Conservation (phyloP, 495 filamentous ascomycete genomes). For the Xylaria palmicola region DNA sequence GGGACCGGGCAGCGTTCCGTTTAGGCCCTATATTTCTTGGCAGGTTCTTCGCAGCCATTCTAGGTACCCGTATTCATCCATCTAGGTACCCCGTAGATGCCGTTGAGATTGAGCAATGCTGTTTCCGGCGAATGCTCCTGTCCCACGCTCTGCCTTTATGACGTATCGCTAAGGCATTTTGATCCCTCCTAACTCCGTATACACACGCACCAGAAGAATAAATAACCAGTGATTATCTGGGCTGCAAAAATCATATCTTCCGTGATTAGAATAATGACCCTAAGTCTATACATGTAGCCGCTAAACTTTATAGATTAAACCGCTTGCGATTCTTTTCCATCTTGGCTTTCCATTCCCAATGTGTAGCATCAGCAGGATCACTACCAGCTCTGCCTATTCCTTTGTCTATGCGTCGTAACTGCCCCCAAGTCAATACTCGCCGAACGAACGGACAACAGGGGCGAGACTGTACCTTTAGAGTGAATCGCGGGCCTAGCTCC, state of each 20-base stretch:
- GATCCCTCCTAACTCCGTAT: no score
- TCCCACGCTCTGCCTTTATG: no score
- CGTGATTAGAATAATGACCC: no score
- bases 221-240: neutral
- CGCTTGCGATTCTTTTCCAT: constrained; percentile 93
- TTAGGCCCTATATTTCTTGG: neutral
- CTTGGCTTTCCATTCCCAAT: constrained; percentile 90
- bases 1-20: neutral
- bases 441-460: neutral
- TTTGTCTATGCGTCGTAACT: constrained; percentile 82
- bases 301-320: constrained; percentile 71
- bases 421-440: constrained; percentile 35
- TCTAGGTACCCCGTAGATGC: no score
- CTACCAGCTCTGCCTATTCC: constrained; percentile 80
- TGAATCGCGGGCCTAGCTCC: constrained; percentile 29
- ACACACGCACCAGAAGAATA: neutral
- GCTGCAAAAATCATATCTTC: neutral
- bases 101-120: no score
- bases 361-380: constrained; percentile 62
- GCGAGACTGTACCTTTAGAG: constrained; percentile 19
- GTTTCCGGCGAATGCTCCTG: no score
- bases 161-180: no score
- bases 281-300: neutral
- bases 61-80: no score
- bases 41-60: neutral